phyloP scores from a whole-genome alignment of 352 stramenopile genomes.

The Blastocystis sp. region DNA sequence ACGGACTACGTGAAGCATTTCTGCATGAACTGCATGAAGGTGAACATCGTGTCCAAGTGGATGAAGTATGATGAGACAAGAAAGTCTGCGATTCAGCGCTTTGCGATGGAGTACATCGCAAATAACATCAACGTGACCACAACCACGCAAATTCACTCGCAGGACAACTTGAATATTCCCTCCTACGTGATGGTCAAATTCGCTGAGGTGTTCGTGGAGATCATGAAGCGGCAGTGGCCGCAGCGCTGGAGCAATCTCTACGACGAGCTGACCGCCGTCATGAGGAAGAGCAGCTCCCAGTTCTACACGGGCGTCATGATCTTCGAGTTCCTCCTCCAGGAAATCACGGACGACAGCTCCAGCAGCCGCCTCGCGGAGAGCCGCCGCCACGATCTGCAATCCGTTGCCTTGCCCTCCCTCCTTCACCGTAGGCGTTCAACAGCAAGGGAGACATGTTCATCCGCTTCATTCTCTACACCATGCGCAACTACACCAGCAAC shows the following conservation, averaged over 20 bases:
- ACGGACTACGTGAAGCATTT: slow-evolving; percentile 29
- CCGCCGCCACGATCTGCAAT: slow-evolving; percentile 18
- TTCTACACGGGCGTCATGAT: slow-evolving; percentile 53
- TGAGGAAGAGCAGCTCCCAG: slow-evolving; percentile 36
- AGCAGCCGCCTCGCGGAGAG: slow-evolving; percentile 18
- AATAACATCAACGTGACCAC: slow-evolving; percentile 14
- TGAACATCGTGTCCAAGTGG: slow-evolving; percentile 52
- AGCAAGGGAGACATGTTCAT: slow-evolving; percentile 32
- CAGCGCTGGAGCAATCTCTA: slow-evolving; percentile 36
- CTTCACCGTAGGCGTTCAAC: slow-evolving; percentile 48
- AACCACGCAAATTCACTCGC: neutral
- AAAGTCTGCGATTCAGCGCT: slow-evolving; percentile 11
- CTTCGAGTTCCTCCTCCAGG: slow-evolving; percentile 43
- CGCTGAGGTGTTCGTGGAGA: slow-evolving; percentile 47
- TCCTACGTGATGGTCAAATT: slow-evolving; percentile 37
- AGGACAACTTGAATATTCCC: neutral
- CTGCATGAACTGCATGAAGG: slow-evolving; percentile 49
- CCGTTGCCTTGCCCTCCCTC: neutral
- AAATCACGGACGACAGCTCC: neutral
- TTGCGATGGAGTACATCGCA: slow-evolving; percentile 23
- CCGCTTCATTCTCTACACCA: slow-evolving; percentile 35
- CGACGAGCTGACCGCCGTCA: slow-evolving; percentile 29
- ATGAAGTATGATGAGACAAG: neutral
- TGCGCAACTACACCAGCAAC: slow-evolving; percentile 4
- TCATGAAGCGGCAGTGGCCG: slow-evolving; percentile 62